phyloP scores from a whole-genome alignment of 345 rosid species.

The Gossypium thurberi region DNA sequence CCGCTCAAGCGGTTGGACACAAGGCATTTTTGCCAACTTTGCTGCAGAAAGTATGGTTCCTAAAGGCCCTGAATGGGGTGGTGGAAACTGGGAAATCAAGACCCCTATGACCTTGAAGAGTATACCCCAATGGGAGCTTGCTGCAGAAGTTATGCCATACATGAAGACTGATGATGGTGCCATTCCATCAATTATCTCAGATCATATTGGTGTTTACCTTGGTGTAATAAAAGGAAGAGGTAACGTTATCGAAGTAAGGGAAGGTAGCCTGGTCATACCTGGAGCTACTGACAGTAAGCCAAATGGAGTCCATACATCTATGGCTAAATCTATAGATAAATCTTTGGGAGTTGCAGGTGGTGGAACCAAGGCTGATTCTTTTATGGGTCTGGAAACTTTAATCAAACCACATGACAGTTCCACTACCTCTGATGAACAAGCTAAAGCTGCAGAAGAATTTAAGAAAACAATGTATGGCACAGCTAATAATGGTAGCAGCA shows the following conservation, averaged over 20 bases:
- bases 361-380: slow-evolving; percentile 40
- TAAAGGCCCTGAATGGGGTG: slow-evolving; percentile 98
- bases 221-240: slow-evolving; percentile 95
- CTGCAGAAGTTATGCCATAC: slow-evolving; percentile 96
- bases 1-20: slow-evolving; percentile 98
- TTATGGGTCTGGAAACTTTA: slow-evolving; percentile 83
- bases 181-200: slow-evolving; percentile 77
- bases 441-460: slow-evolving; percentile 96
- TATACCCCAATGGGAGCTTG: slow-evolving; percentile 91
- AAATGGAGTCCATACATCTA: slow-evolving; percentile 33
- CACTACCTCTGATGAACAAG: slow-evolving; percentile 69
- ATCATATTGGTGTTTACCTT: slow-evolving; percentile 89
- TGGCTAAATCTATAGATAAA: slow-evolving; percentile 39
- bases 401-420: slow-evolving; percentile 34
- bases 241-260: slow-evolving; percentile 77
- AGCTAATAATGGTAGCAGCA: slow-evolving; percentile 82
- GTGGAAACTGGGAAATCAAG: slow-evolving; percentile 99
- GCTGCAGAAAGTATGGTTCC: slow-evolving; percentile 99
- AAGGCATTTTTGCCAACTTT: slow-evolving; percentile 96
- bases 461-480: slow-evolving; percentile 86
- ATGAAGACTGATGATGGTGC: slow-evolving; percentile 94
- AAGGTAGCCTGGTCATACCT: slow-evolving; percentile 70
- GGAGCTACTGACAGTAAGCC: slow-evolving; percentile 37
- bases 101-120: slow-evolving; percentile 77
- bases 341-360: slow-evolving; percentile 42